Evolutionary conservation across 1,284 basidiomycete genomes (phyloP).

Genomic region (Rhodotorula sp.): DNA sequence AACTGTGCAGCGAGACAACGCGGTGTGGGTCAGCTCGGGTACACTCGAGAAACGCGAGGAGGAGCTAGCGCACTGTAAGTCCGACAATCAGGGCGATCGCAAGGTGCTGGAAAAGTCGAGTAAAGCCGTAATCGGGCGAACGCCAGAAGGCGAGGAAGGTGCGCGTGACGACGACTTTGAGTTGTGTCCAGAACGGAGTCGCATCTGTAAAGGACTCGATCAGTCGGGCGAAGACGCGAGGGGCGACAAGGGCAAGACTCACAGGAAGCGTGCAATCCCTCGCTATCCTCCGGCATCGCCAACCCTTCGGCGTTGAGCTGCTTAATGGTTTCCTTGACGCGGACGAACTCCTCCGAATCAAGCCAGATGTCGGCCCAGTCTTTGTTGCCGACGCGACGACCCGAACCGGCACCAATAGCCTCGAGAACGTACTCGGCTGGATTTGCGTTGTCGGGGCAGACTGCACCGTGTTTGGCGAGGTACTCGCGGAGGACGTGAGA

Average conservation of each 20-base stretch:
- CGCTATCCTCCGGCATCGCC: constrained; percentile 47
- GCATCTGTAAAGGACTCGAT: constrained; percentile 48
- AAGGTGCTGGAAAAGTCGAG: constrained; percentile 49
- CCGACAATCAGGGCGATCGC: constrained; percentile 72
- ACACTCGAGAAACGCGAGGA: not conserved
- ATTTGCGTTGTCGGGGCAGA: constrained; percentile 36
- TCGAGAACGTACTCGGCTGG: constrained; percentile 45
- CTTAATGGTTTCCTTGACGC: constrained; percentile 51
- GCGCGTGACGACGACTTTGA: constrained; percentile 68
- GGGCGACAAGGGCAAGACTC: too few species aligned
- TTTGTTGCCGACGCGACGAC: constrained; percentile 46
- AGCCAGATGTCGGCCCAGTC: constrained; percentile 51
- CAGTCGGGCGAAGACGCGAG: constrained; percentile 17
- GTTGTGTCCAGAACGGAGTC: constrained; percentile 73
- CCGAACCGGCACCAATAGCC: constrained; percentile 49
- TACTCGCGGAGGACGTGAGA: constrained; percentile 56
- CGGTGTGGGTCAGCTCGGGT: constrained; percentile 70
- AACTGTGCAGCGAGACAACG: constrained; percentile 52
- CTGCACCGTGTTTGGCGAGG: constrained; percentile 49
- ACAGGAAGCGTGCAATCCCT: constrained; percentile 27
- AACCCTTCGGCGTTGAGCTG: constrained; percentile 54
- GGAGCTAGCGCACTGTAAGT: constrained; percentile 58
- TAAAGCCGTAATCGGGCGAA: constrained; percentile 64
- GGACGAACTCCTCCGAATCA: constrained; percentile 48
- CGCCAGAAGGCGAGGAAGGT: constrained; percentile 78